These are phyloP conservation scores for Ulota crispa DNA, from an alignment of 225 moss, liverwort and hornwort species.

Conservation along the genomic window DNA sequence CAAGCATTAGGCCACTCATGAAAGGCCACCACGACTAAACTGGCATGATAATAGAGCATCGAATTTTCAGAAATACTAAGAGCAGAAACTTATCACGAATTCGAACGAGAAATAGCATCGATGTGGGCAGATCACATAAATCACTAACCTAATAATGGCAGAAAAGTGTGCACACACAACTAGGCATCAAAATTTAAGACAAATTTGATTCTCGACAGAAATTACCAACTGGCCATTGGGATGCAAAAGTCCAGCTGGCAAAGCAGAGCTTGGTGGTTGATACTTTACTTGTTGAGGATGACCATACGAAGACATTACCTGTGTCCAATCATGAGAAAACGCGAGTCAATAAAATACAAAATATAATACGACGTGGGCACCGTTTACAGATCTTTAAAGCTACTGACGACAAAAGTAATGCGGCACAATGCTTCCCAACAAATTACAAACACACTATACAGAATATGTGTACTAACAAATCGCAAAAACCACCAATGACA, in stretches of 20 bases:
- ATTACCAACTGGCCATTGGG: conserved; percentile 72
- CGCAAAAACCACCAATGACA: background rate
- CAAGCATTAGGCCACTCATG: background rate
- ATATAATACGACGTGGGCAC: background rate
- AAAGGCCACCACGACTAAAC: background rate
- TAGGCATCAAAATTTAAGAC: background rate
- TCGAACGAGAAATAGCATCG: background rate
- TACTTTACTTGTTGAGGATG: conserved; percentile 75
- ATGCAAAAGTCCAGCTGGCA: conserved; percentile 78
- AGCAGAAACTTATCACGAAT: background rate
- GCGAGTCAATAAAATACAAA: background rate
- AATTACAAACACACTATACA: background rate
- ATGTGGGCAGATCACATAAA: background rate
- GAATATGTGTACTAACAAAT: background rate
- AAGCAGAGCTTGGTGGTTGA: conserved; percentile 65
- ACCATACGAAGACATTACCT: conserved; percentile 46
- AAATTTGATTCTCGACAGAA: background rate
- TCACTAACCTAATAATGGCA: background rate
- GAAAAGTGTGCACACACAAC: background rate
- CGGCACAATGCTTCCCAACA: background rate
- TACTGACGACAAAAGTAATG: background rate
- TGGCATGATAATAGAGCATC: background rate
- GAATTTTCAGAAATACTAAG: background rate
- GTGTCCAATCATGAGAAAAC: conserved; percentile 34
- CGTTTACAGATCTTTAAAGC: background rate